Evolutionary conservation across 2,329 filamentous ascomycete species (phyloP).

Genomic region (Atkinsonella texensis): DNA sequence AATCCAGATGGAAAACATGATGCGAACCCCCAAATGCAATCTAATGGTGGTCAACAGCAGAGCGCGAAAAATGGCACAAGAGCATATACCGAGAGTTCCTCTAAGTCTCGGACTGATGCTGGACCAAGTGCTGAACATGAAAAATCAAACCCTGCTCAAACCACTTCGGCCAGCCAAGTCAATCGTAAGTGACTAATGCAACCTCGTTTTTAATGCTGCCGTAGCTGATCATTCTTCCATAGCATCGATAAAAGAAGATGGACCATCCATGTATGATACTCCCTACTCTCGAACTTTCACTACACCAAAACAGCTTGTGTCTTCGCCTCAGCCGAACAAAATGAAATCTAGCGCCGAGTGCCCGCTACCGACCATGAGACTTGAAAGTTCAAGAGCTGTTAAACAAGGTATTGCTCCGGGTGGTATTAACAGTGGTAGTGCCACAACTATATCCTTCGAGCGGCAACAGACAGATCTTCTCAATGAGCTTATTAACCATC

Average conservation of each 20-base stretch:
- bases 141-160: neutral
- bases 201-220: neutral
- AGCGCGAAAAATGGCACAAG: neutral
- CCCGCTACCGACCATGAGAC: neutral
- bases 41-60: neutral
- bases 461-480: constrained; percentile 26
- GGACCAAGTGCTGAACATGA: neutral
- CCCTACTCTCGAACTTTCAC: neutral
- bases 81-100: neutral
- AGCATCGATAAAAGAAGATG: constrained; percentile 11
- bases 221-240: neutral
- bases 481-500: constrained; percentile 23
- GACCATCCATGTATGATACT: constrained; percentile 36
- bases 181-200: neutral
- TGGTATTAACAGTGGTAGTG: constrained; percentile 16
- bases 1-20: neutral
- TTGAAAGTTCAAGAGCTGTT: constrained; percentile 8
- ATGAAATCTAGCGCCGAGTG: constrained; percentile 5
- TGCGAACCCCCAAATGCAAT: neutral
- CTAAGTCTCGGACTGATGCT: constrained; percentile 6
- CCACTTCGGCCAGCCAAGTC: neutral
- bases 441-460: constrained; percentile 26
- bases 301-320: constrained; percentile 3
- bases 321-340: constrained; percentile 8
- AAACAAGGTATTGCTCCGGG: constrained; percentile 15